Conservation (phyloP, 2,329 filamentous ascomycete genomes). For the Phyllosticta ampelicida region DNA sequence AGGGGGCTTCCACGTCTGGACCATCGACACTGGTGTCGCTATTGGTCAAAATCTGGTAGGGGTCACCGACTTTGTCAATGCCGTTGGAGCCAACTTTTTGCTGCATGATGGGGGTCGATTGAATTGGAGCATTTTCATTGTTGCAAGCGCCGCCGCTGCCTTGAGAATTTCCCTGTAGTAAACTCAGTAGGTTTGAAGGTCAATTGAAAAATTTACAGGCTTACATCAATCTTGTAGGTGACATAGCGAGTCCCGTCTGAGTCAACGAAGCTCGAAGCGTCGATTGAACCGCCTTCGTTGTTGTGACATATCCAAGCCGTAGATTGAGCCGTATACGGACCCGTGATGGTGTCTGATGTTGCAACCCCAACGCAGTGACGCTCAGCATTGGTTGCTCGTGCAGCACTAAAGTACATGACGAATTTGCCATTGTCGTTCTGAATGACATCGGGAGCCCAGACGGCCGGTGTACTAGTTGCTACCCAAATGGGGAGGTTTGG, state of each 20-base stretch:
- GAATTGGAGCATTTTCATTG: slow-evolving; percentile 31
- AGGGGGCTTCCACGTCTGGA: slow-evolving; percentile 52
- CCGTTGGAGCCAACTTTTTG: slow-evolving; percentile 44
- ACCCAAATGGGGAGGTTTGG: slow-evolving; percentile 21
- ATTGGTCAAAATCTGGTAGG: slow-evolving; percentile 33
- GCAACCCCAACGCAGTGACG: slow-evolving; percentile 52
- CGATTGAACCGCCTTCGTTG: slow-evolving; percentile 49
- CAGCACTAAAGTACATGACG: slow-evolving; percentile 50
- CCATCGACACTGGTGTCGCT: slow-evolving; percentile 38
- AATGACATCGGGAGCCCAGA: slow-evolving; percentile 28
- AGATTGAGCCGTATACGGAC: slow-evolving; percentile 43
- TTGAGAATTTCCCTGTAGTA: slow-evolving; percentile 45
- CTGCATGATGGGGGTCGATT: slow-evolving; percentile 46
- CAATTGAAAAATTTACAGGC: background rate
- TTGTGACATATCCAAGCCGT: slow-evolving; percentile 41
- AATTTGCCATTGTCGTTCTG: slow-evolving; percentile 36
- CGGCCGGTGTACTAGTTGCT: slow-evolving; percentile 11
- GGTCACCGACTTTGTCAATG: slow-evolving; percentile 39
- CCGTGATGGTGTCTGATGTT: slow-evolving; percentile 35
- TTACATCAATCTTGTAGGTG: slow-evolving; percentile 51
- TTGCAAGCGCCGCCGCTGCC: slow-evolving; percentile 36
- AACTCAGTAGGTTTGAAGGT: slow-evolving; percentile 31
- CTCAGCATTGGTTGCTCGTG: slow-evolving; percentile 26
- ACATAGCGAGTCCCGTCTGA: slow-evolving; percentile 46
- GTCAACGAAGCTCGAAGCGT: slow-evolving; percentile 50